Evolutionary conservation across 1,284 basidiomycete species (phyloP).

Genomic region (Phaffia rhodozyma): DNA sequence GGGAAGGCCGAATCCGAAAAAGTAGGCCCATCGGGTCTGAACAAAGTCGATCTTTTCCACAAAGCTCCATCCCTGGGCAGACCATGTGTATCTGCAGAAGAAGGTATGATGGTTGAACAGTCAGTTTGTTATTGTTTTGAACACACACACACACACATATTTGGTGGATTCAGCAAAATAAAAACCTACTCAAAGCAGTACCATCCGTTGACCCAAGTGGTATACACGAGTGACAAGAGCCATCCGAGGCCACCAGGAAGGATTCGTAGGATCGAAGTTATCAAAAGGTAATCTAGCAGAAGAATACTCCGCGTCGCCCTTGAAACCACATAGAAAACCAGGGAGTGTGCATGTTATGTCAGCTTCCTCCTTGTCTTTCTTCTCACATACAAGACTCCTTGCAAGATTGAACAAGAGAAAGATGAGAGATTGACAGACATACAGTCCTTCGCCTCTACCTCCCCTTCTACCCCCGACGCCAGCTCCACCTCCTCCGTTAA

Average conservation of each 20-base stretch:
- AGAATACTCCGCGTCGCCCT: conserved; percentile 27
- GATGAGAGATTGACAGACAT: neutral
- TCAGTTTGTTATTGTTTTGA: neutral
- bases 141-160: too few relatives aligned
- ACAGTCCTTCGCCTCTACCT: neutral
- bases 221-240: conserved; percentile 26
- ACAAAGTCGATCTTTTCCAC: conserved; percentile 28
- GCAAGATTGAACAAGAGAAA: neutral
- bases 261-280: conserved; percentile 29
- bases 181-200: conserved; percentile 35
- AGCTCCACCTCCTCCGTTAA: neutral
- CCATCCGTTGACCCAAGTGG: conserved; percentile 33
- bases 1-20: conserved; percentile 34
- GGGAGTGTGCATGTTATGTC: neutral
- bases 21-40: conserved; percentile 27
- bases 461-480: conserved; percentile 2
- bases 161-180: neutral
- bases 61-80: conserved; percentile 29
- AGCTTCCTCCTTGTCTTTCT: neutral
- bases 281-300: conserved; percentile 34
- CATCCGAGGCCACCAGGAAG: conserved; percentile 29
- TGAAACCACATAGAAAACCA: neutral
- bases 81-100: conserved; percentile 28
- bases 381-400: neutral
- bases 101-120: neutral